Evolutionary conservation across 2,329 filamentous ascomycete genomes (phyloP), one percentile per base, ranked within the genome.

Genomic region (Septoria petroselini): DNA sequence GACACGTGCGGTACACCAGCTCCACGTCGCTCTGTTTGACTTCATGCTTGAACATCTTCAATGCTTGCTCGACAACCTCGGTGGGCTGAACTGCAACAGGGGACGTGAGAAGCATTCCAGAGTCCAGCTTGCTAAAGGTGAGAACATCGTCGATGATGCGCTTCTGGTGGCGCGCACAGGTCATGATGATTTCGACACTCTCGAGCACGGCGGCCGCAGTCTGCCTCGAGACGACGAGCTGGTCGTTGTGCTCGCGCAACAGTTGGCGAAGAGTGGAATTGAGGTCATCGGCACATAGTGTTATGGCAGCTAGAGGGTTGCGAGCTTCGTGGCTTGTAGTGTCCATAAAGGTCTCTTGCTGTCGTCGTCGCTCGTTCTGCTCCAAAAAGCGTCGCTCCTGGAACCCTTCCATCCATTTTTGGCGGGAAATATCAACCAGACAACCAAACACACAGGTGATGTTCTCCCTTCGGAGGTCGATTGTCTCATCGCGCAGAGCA

Each of bases 71-170:
- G 15, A 68, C 55, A 3, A 69, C 55, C 37, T 66, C 65, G 2
- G 57, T 40, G 4, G 69, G 68, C 29, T 65, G 61, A 4, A 67
- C 63, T 4, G 65, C 60, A 18, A 63, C 62, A 0, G 70, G 70
- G 3, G 65, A 70, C 14, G 71, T 68, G 1, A 65, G 64, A 2
- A 65, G 52, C 15, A 65, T 47, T 17, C 60, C 60, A 2, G 61
- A 60, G 41, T 64, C 62, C 7, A 66, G 55, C 33, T 65, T 75
- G 3, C 67, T 70, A 3, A 75, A 57, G 1, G 71, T 74, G 18
- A 75, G 57, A 0, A 75, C 68, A 48, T 75, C 73, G 48, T 75
- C 72, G 4, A 75, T 71, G 37, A 75, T 75, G 5, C 70, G 62
- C 46, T 64, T 62, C 30, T 64, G 62, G 45, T 66, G 63, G 19